Evolutionary conservation across 2,329 filamentous ascomycete genomes (phyloP), one percentile per base, ranked within the genome.

Genomic region (Microsporum ferrugineum): DNA sequence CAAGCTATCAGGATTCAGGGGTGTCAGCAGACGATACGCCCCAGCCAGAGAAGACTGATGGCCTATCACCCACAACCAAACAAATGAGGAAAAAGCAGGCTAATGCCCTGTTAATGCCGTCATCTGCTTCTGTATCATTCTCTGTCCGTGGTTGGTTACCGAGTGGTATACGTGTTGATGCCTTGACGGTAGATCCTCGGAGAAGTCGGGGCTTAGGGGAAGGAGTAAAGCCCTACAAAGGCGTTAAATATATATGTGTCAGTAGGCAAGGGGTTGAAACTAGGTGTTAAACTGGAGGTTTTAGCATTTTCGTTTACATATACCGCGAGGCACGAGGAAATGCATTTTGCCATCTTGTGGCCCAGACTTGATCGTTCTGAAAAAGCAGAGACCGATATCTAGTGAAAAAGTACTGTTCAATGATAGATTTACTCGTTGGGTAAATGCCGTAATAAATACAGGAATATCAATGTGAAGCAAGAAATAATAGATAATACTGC

Each of bases 171-270:
- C 82, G 79, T 63, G 84, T 87, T 1, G 84, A 86, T 59, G 81
- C 79, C 66, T 69, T 87, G 63, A 77, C 78, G n/a, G 74, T 87
- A 12, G 83, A 86, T 71, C 79, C 84, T n/a, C 86, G 88, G 72
- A 91, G 87, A 76, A 95, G 89, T 73, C 83, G 87, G 61, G 94
- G 94, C 0, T 69, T 99, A 53, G 90, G 90, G 0, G 90, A 95
- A 66, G 85, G 88, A 1, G 85, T 97, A 43, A 95, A 91, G 75
- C 94, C 94, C 29, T 97, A 96, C 75, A 99, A 97, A 76, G 94
- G 94, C 1, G 94, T 99, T 66, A 99, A 99, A 76, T 99, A 99
- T 74, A 73, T 99, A 68, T 96, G 91, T 66, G 82, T 85, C 10
- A 84, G 82, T 70, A 75, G 76, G 62, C 77, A 77, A 65, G 84